These are phyloP conservation scores for Phytophthora hibernalis DNA, from an alignment of 352 stramenopile genomes.

Conservation along the genomic window DNA sequence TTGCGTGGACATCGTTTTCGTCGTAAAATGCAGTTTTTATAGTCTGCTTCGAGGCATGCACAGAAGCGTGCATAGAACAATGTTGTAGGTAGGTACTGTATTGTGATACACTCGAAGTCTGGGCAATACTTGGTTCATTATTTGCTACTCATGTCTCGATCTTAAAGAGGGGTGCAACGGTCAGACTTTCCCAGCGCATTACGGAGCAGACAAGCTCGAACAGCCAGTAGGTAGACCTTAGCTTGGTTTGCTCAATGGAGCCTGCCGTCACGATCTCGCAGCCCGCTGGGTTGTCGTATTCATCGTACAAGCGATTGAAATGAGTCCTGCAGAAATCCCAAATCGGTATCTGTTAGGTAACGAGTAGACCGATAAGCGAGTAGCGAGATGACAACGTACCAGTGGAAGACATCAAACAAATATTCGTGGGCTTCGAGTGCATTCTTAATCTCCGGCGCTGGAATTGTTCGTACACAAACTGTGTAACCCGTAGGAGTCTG, in stretches of 20 bases:
- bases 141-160: slow-evolving; percentile 5
- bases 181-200: slow-evolving; percentile 56
- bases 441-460: slow-evolving; percentile 50
- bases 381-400: slow-evolving; percentile 22
- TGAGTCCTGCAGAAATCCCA: slow-evolving; percentile 33
- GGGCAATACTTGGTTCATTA: too few species aligned
- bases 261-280: slow-evolving; percentile 60
- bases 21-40: too few species aligned
- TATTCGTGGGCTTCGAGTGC: slow-evolving; percentile 48
- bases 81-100: too few species aligned
- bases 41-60: too few species aligned
- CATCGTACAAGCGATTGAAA: slow-evolving; percentile 60
- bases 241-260: slow-evolving; percentile 48
- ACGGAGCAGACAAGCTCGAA: slow-evolving; percentile 68
- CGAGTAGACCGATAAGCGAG: too few species aligned
- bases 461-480: slow-evolving; percentile 62
- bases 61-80: too few species aligned
- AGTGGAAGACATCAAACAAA: slow-evolving; percentile 65
- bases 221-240: slow-evolving; percentile 58
- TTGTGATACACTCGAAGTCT: too few species aligned
- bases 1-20: too few species aligned
- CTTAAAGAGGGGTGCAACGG: slow-evolving; percentile 45
- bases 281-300: slow-evolving; percentile 39
- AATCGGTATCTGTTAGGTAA: not conserved
- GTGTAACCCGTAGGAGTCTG: slow-evolving; percentile 56